phyloP scores from a whole-genome alignment of 2,329 filamentous ascomycete genomes.

The Knufia fluminis region DNA sequence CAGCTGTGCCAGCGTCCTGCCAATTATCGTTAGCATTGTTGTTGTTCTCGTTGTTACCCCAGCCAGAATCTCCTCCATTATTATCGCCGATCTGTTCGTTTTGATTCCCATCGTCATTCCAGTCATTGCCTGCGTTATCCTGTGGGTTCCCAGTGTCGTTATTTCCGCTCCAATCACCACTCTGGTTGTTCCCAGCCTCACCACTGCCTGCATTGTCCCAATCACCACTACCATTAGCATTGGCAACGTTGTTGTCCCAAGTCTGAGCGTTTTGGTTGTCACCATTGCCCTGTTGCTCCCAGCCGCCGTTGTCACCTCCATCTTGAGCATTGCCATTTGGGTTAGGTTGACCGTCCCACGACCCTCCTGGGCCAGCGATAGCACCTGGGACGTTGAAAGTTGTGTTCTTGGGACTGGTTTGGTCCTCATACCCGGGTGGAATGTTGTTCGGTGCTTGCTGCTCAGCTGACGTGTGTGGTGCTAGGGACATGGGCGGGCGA shows the following conservation, averaged over 20 bases:
- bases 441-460: neutral
- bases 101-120: neutral
- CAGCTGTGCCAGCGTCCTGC: neutral
- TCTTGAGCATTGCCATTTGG: neutral
- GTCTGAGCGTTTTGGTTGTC: neutral
- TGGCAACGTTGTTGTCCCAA: constrained; percentile 1
- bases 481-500: neutral
- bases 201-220: neutral
- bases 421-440: neutral
- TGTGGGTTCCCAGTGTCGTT: neutral
- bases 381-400: neutral
- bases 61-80: neutral
- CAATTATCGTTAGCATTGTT: neutral
- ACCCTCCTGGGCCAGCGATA: neutral
- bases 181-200: neutral
- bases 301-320: neutral
- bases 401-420: constrained; percentile 1
- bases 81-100: neutral
- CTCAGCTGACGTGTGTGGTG: neutral
- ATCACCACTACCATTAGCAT: neutral
- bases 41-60: constrained; percentile 6
- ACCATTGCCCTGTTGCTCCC: neutral
- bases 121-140: neutral
- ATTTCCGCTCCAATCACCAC: neutral
- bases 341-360: neutral